Percentiles rank a stretch among this genome's conserved stretches.
Evolutionary conservation across 371 early-diverging fungal genomes (phyloP).

Genomic region (Mortierella sp.): DNA sequence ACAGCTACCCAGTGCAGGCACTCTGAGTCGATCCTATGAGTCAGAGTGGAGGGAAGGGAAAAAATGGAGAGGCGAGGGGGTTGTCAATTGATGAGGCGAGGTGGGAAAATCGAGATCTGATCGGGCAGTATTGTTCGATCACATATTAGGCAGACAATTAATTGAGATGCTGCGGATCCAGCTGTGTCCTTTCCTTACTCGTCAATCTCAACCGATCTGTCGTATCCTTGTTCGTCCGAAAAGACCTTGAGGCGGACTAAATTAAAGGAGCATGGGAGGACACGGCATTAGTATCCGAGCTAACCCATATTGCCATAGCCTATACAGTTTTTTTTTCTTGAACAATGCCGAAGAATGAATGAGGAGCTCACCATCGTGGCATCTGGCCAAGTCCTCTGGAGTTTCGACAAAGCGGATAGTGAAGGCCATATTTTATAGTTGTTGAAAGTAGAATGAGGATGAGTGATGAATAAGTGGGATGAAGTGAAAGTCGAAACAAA

Average conservation of each 20-base stretch:
- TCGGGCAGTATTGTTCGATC: neutral
- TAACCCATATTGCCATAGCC: no score
- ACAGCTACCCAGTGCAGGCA: slow-evolving; percentile 55
- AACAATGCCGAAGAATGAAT: neutral
- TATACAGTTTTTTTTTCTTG: no score
- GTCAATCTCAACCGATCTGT: slow-evolving; percentile 40
- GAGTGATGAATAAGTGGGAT: neutral
- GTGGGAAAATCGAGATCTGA: no score
- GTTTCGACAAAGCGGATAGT: slow-evolving; percentile 35
- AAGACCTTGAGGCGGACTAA: slow-evolving; percentile 53
- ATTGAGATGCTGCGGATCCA: neutral
- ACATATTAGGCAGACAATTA: neutral
- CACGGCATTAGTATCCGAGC: no score
- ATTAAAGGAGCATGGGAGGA: neutral
- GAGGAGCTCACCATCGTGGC: slow-evolving; percentile 38
- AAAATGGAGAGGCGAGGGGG: neutral
- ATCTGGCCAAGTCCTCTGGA: slow-evolving; percentile 40
- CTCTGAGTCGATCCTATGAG: slow-evolving; percentile 41
- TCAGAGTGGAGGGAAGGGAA: neutral
- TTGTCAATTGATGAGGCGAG: no score
- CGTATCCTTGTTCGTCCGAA: slow-evolving; percentile 53
- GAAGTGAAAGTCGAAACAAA: neutral
- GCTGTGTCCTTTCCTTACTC: slow-evolving; percentile 25
- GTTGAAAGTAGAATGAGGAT: neutral
- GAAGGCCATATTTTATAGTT: slow-evolving; percentile 21